Evolutionary conservation across 108 stramenopile species (phyloP).

Genomic region (Skeletonema marinoi): DNA sequence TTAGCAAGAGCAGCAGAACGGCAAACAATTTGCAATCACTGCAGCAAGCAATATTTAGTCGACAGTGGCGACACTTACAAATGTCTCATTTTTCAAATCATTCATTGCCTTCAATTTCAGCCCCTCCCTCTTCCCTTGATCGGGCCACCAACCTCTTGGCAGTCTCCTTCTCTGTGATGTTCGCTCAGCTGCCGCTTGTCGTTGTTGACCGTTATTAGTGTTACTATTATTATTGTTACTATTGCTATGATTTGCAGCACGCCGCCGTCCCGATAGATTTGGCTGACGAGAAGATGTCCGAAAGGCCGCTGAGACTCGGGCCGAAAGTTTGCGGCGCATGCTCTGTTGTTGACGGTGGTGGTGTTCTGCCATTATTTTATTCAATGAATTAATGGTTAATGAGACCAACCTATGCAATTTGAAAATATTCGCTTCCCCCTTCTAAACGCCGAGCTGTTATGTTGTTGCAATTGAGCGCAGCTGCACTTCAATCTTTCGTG

Average conservation of each 20-base stretch:
- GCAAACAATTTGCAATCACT: background rate
- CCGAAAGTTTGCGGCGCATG: background rate
- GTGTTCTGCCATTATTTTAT: background rate
- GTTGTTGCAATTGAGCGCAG: too few relatives aligned
- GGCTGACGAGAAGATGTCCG: background rate
- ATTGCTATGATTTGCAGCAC: background rate
- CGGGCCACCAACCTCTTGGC: constrained; percentile 2
- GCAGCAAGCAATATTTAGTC: background rate
- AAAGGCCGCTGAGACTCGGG: background rate
- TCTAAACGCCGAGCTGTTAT: too few relatives aligned
- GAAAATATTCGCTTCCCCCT: too few relatives aligned
- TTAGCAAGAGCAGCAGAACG: background rate
- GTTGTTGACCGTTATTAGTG: background rate
- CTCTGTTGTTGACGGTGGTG: background rate
- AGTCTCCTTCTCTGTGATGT: background rate
- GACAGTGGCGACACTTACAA: background rate
- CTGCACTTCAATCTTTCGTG: too few relatives aligned
- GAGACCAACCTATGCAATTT: too few relatives aligned
- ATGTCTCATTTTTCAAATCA: background rate
- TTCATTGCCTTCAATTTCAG: background rate
- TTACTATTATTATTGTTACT: background rate
- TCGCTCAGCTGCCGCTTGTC: background rate
- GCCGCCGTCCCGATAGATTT: background rate
- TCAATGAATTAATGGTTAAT: background rate
- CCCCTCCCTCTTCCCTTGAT: background rate